A percentile compares a stretch with the other conserved stretches of the same genome.
These are phyloP conservation scores for Epicoccum nigrum DNA, from an alignment of 2,329 filamentous ascomycete species.

Conservation along the genomic window DNA sequence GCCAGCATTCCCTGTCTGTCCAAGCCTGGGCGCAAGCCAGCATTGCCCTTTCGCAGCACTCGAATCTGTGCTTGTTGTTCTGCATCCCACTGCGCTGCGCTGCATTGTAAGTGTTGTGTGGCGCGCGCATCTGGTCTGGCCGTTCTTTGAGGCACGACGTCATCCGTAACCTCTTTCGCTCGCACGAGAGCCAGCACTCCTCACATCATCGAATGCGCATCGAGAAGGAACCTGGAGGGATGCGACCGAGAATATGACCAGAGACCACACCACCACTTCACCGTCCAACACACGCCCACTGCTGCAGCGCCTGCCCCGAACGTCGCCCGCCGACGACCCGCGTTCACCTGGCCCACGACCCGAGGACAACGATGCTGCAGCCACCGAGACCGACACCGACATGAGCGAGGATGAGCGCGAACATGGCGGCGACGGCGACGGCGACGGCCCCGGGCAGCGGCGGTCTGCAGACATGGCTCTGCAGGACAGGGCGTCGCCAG, in stretches of 20 bases:
- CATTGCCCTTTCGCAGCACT: slow-evolving; percentile 11
- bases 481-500: slow-evolving; percentile 36
- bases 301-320: slow-evolving; percentile 31
- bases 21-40: slow-evolving; percentile 12
- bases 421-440: neutral
- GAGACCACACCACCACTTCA: slow-evolving; percentile 11
- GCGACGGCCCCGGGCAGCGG: neutral
- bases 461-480: slow-evolving; percentile 6
- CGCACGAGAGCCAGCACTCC: neutral
- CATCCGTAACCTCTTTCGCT: slow-evolving; percentile 1
- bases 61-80: neutral
- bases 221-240: slow-evolving; percentile 16
- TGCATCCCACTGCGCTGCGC: slow-evolving; percentile 3
- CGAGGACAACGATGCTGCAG: slow-evolving; percentile 13
- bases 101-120: slow-evolving; percentile 7
- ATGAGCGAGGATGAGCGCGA: slow-evolving; percentile 24
- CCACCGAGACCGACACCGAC: slow-evolving; percentile 27
- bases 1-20: slow-evolving; percentile 10
- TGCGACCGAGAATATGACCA: slow-evolving; percentile 17
- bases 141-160: slow-evolving; percentile 11
- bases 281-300: slow-evolving; percentile 24
- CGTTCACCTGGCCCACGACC: slow-evolving; percentile 15
- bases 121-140: neutral
- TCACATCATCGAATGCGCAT: slow-evolving; percentile 16
- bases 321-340: slow-evolving; percentile 6